Evolutionary conservation across 2,329 filamentous ascomycete species (phyloP), one percentile per base, ranked within the genome.

Genomic region (Orbilia oligospora): DNA sequence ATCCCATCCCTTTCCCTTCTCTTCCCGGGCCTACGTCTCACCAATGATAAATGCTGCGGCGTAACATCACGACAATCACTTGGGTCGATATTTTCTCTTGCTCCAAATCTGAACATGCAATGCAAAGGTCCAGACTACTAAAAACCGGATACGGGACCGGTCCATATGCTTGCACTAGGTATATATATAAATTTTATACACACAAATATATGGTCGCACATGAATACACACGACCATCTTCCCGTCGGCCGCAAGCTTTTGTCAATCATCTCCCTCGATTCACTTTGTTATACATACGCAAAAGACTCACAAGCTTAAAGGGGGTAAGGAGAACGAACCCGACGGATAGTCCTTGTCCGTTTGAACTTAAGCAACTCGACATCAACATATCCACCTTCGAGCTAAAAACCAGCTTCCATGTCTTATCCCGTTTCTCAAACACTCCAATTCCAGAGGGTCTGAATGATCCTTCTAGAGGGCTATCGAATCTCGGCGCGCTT

Each of bases 361-460:
- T 46, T 49, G 46, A 58, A 58, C 53, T 33, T 38, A 33, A 61
- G n/a, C 56, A 61, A 36, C 56, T 61, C 56, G 56, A 61, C 20
- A 69, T 41, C 20, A 10, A 16, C 36, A 44, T 30, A 46, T 51
- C 67, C 55, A 46, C 44, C 55, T 30, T 69, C 51, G 56, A 61
- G 56, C 56, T 61, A 61, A 44, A 22, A 61, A 44, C 33, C 27
- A 69, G 65, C 65, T 56, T 30, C 27, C 61, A 71, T 71, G 67
- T 77, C 73, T 71, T 71, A 77, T 77, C 72, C 72, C 72, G 66
- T 76, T 70, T 67, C 71, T 68, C 53, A 69, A 75, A 69, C 70
- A 73, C 70, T 73, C 70, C 61, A 46, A 49, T 36, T 49, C 64
- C 71, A 61, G 66, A 64, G 33, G 24, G 63, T 30, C 6, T 64